A percentile compares a stretch with the other conserved stretches of the same genome.
Conservation (phyloP, 768 basidiomycete genomes). For the Boletus rex-veris region DNA sequence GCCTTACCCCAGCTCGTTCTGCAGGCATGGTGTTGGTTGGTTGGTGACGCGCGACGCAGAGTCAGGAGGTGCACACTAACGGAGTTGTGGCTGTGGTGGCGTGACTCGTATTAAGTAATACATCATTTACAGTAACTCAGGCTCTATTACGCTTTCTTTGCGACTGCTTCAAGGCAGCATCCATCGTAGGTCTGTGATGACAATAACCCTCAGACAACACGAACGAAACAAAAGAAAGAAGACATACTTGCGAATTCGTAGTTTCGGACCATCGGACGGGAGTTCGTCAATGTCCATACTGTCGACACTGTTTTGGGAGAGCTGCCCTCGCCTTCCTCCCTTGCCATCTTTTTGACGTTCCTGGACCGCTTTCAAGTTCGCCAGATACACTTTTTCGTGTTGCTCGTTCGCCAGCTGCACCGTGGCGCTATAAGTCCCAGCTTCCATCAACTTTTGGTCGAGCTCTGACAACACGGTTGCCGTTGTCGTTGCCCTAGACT, state of each 20-base stretch:
- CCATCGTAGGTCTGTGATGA: slow-evolving; percentile 31
- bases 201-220: neutral
- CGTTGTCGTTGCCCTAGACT: slow-evolving; percentile 64
- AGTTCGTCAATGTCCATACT: slow-evolving; percentile 71
- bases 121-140: slow-evolving; percentile 21
- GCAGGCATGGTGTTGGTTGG: slow-evolving; percentile 54
- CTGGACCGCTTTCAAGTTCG: slow-evolving; percentile 55
- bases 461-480: slow-evolving; percentile 67
- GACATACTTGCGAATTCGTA: slow-evolving; percentile 63
- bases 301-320: slow-evolving; percentile 25
- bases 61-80: slow-evolving; percentile 9
- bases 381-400: slow-evolving; percentile 53
- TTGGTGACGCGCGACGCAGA: slow-evolving; percentile 17
- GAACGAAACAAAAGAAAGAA: neutral
- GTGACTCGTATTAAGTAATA: neutral
- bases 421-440: slow-evolving; percentile 43
- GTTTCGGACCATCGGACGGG: slow-evolving; percentile 37
- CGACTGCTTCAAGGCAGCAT: slow-evolving; percentile 44
- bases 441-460: slow-evolving; percentile 60
- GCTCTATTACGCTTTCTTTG: slow-evolving; percentile 58
- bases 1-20: slow-evolving; percentile 73
- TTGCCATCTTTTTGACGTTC: slow-evolving; percentile 63
- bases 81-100: neutral
- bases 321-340: slow-evolving; percentile 29
- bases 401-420: slow-evolving; percentile 44